Evolutionary conservation across 805 yeast species (phyloP).

Genomic region (Candida vartiovaarae): DNA sequence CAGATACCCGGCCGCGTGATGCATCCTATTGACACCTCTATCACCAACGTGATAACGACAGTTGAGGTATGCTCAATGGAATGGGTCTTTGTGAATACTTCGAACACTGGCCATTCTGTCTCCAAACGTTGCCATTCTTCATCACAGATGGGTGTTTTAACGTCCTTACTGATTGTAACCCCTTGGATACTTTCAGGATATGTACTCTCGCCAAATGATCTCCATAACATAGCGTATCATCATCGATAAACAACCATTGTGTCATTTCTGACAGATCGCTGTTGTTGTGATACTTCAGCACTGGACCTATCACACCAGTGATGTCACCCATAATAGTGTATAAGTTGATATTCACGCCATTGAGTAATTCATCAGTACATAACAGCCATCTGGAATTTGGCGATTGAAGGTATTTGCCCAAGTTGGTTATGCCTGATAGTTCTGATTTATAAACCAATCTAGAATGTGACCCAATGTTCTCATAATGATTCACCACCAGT

Average conservation of each 20-base stretch:
- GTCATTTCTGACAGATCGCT: constrained; percentile 10
- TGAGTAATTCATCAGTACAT: constrained; percentile 4
- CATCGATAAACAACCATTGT: constrained; percentile 6
- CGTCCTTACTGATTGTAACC: constrained; percentile 1
- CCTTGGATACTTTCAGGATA: constrained; percentile 5
- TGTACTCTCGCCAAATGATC: constrained; percentile 12
- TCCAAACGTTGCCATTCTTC: constrained; percentile 4
- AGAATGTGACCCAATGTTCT: constrained; percentile 6
- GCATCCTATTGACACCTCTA: constrained; percentile 7
- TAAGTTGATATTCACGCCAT: constrained; percentile 1
- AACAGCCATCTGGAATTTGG: constrained; percentile 10
- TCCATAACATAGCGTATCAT: constrained; percentile 9
- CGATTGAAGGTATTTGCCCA: constrained; percentile 2
- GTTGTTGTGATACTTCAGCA: constrained; percentile 3
- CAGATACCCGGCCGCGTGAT: background rate
- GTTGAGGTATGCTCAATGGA: constrained; percentile 5
- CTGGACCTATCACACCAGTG: background rate
- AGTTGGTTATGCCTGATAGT: constrained; percentile 1
- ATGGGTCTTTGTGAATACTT: constrained; percentile 4
- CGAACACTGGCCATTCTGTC: constrained; percentile 4
- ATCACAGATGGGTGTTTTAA: background rate
- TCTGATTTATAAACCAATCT: constrained; percentile 2
- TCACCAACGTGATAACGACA: background rate
- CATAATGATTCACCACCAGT: background rate
- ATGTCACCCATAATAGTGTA: constrained; percentile 12